Percentiles rank a stretch among this genome's conserved stretches.
These are phyloP conservation scores for Hymenoscyphus linearis DNA, from an alignment of 2,329 filamentous ascomycete genomes.

Conservation along the genomic window DNA sequence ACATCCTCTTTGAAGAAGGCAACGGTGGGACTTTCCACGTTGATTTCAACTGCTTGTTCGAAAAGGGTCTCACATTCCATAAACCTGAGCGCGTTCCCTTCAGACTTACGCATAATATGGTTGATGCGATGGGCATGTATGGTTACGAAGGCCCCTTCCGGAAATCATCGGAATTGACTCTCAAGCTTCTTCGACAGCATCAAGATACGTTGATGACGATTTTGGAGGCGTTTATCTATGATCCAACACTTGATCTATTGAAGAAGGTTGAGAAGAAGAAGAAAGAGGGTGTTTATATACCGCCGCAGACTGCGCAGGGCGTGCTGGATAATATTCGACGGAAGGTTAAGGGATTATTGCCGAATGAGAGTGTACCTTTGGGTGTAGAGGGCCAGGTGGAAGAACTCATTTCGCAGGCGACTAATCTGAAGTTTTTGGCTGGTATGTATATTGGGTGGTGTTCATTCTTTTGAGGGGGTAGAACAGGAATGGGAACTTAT, in stretches of 20 bases:
- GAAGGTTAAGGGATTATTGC: constrained; percentile 79
- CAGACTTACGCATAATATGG: constrained; percentile 96
- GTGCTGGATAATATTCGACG: constrained; percentile 85
- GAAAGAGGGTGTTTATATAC: constrained; percentile 33
- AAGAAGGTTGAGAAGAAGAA: constrained; percentile 57
- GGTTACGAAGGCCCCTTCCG: constrained; percentile 92
- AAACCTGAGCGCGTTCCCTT: constrained; percentile 95
- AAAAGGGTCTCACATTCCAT: constrained; percentile 92
- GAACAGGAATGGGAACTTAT: no score
- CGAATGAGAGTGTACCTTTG: constrained; percentile 84
- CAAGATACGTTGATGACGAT: constrained; percentile 97
- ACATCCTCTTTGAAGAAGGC: constrained; percentile 89
- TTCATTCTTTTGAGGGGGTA: constrained; percentile 52
- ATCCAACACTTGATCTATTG: constrained; percentile 90
- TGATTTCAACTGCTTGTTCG: constrained; percentile 99
- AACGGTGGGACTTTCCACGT: constrained; percentile 95
- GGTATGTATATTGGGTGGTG: constrained; percentile 98
- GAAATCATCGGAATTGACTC: constrained; percentile 82
- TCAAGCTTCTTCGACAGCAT: constrained; percentile 78
- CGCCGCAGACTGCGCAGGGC: constrained; percentile 66
- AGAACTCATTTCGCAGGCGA: constrained; percentile 83
- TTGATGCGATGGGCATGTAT: constrained; percentile 92
- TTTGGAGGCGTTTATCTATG: constrained; percentile 92
- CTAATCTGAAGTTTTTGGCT: constrained; percentile 71
- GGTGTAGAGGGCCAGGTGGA: constrained; percentile 98